Conservation (phyloP, 192 early-diverging fungal genomes). For the Backusella circina region DNA sequence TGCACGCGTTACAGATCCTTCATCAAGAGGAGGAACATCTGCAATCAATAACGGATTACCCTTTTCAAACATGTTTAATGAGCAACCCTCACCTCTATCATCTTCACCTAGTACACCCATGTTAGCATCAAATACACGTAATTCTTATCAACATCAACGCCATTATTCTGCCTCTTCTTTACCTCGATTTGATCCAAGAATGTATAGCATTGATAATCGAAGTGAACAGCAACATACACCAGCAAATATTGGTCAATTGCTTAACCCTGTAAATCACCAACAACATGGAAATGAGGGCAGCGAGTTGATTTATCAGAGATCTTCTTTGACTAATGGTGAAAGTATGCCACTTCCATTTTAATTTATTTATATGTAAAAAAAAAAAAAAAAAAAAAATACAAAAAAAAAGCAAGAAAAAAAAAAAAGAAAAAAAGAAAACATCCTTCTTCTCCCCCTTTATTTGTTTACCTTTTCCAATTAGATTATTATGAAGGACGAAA, state of each 20-base stretch:
- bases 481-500: background rate
- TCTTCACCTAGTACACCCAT: constrained; percentile 19
- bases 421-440: too few species aligned
- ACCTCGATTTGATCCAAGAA: constrained; percentile 15
- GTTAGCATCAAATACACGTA: constrained; percentile 9
- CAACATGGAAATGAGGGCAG: background rate
- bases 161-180: constrained; percentile 17
- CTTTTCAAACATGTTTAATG: background rate
- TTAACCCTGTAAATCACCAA: constrained; percentile 20
- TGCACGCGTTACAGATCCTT: background rate
- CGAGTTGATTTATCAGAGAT: background rate
- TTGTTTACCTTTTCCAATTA: too few species aligned
- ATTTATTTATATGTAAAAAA: background rate
- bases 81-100: constrained; percentile 1
- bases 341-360: background rate
- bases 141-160: constrained; percentile 10
- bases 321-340: background rate
- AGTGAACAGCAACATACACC: background rate
- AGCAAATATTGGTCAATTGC: constrained; percentile 21
- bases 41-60: background rate
- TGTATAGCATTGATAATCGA: background rate
- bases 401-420: too few species aligned
- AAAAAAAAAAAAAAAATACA: background rate
- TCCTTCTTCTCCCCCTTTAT: too few species aligned
- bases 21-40: background rate